Percentiles rank a stretch among this genome's conserved stretches.
These are phyloP conservation scores for Xylaria sp. DNA, from an alignment of 495 filamentous ascomycete genomes.

Conservation along the genomic window DNA sequence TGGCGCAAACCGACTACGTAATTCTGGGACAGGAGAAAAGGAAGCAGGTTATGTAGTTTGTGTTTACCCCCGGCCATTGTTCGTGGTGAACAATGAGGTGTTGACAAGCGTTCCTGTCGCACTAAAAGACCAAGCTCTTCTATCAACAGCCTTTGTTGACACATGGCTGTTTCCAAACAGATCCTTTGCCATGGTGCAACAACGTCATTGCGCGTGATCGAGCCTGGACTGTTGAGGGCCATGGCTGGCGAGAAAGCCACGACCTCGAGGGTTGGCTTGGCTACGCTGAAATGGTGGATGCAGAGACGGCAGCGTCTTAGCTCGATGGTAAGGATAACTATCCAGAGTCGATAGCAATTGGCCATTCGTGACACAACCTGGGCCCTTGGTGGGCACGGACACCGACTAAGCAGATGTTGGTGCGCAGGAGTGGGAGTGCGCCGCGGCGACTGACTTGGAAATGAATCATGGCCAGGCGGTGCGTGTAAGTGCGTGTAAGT, in stretches of 20 bases:
- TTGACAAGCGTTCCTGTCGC: not conserved
- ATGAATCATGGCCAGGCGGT: not conserved
- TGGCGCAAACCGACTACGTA: not conserved
- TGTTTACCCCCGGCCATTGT: slow-evolving; percentile 13
- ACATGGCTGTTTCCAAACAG: not conserved
- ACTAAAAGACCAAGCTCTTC: not conserved
- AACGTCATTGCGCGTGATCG: not conserved
- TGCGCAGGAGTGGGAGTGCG: slow-evolving; percentile 2
- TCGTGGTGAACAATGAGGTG: not conserved
- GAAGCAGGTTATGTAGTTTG: not conserved
- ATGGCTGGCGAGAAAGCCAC: not conserved
- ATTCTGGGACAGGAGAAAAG: not conserved
- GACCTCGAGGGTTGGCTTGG: not conserved
- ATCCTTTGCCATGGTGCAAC: not conserved
- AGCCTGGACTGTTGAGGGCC: not conserved
- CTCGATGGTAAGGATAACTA: not conserved
- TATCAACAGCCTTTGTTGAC: not conserved
- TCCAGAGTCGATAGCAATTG: not conserved
- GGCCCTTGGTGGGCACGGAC: not conserved
- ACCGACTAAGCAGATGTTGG: not conserved
- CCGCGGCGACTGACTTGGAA: not conserved
- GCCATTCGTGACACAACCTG: not conserved
- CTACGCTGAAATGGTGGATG: not conserved
- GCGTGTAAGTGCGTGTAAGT: too few species aligned
- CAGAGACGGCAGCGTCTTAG: not conserved